A percentile compares a stretch with the other conserved stretches of the same genome.
Evolutionary conservation across 805 yeast species (phyloP).

Genomic region (Suhomyces sp.): DNA sequence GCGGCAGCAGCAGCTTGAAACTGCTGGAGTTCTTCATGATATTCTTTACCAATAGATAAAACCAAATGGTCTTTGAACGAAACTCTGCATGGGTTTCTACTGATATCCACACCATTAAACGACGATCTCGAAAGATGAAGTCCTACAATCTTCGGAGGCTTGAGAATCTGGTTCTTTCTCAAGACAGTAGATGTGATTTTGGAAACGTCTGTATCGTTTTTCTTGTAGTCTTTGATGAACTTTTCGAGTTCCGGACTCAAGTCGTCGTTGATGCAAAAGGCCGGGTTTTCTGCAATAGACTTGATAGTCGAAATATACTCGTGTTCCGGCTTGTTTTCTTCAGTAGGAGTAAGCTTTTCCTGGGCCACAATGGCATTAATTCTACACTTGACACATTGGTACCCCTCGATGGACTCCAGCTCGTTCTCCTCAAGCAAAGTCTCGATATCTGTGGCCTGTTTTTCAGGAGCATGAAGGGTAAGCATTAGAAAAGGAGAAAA

Average conservation of each 20-base stretch:
- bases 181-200: constrained; percentile 61
- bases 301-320: constrained; percentile 16
- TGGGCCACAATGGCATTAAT: constrained; percentile 27
- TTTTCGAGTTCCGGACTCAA: constrained; percentile 47
- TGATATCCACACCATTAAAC: constrained; percentile 61
- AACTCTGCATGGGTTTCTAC: constrained; percentile 75
- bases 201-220: constrained; percentile 42
- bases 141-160: constrained; percentile 68
- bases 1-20: constrained; percentile 25
- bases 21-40: constrained; percentile 33
- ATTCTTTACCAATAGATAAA: constrained; percentile 47
- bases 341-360: constrained; percentile 20
- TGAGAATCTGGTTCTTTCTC: constrained; percentile 57
- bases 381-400: constrained; percentile 75
- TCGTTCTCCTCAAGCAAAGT: constrained; percentile 56
- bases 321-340: constrained; percentile 20
- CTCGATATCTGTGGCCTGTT: constrained; percentile 42
- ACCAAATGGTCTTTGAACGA: constrained; percentile 53
- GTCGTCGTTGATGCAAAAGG: constrained; percentile 61
- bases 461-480: constrained; percentile 73
- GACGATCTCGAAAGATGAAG: constrained; percentile 87
- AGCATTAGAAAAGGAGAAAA: constrained; percentile 64
- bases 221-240: constrained; percentile 47
- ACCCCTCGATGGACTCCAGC: constrained; percentile 70
- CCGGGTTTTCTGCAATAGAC: constrained; percentile 32